These are phyloP conservation scores for Solanum hybrid DNA, from an alignment of 305 asterid species.

Conservation along the genomic window DNA sequence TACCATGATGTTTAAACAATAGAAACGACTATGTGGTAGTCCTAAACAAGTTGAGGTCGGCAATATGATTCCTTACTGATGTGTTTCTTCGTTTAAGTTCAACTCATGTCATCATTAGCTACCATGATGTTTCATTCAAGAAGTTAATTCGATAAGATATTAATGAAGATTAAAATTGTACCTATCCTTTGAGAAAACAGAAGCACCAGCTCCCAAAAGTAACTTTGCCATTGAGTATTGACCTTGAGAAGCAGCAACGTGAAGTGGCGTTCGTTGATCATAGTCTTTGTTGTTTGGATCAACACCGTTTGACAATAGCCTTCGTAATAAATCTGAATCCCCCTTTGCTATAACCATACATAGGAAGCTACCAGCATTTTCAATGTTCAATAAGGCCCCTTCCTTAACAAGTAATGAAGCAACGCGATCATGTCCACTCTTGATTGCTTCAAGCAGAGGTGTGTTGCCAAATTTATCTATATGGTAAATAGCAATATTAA, in stretches of 20 bases:
- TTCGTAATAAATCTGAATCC: constrained; percentile 62
- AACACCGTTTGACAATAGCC: constrained; percentile 49
- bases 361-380: constrained; percentile 59
- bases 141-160: neutral
- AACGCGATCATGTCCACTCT: constrained; percentile 63
- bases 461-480: constrained; percentile 73
- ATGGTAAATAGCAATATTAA: neutral
- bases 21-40: no score
- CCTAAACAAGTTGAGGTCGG: no score
- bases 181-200: constrained; percentile 66
- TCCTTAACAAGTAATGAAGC: constrained; percentile 48
- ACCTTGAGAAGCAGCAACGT: constrained; percentile 70
- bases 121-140: neutral
- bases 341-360: constrained; percentile 65
- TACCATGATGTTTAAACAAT: no score
- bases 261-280: constrained; percentile 72
- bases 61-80: no score
- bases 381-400: constrained; percentile 65
- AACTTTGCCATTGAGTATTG: constrained; percentile 53
- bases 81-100: neutral
- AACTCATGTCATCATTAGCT: neutral
- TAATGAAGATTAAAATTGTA: neutral
- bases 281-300: constrained; percentile 68
- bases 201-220: constrained; percentile 73
- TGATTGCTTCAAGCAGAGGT: constrained; percentile 73